Base-by-base conservation (phyloP, 495 filamentous ascomycete genomes). In the Melanomma pulvis-pyrius region DNA sequence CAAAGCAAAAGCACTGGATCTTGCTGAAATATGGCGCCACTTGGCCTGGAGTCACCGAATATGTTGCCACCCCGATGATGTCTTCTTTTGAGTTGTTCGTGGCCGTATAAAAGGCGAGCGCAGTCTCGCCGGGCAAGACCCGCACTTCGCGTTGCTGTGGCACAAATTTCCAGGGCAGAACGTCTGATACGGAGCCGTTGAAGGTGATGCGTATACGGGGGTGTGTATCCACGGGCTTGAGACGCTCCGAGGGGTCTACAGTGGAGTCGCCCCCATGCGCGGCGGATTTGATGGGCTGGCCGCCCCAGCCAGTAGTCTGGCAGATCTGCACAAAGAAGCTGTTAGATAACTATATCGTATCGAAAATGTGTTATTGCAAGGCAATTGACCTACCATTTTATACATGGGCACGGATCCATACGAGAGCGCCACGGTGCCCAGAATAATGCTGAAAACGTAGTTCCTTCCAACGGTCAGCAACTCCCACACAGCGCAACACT, bases 1-100 rank as follows among this genome's bases (percentile, higher is more conserved):
- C 96, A 74, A 99, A 99, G 76, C 96, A 99, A 78, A 99, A 99
- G 72, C 96, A 99, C 79, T 99, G 96, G 56, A 99, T 99, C 83
- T 99, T 99, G 83, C 89, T 92, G 77, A 99, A 99, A 74, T 99
- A 99, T 3, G 91, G 93, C 28, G 96, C 93, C 28, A 96, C 91
- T 80, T 98, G 96, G 13, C 86, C 93, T 9, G 96, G 96, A 12
- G 92, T 97, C 52, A 99, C 96, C 75, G 89, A 92, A 76, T 99
- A 99, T 11, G 96, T 99, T 41, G 96, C 96, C 25, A 99, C 91
- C 46, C 96, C 96, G 72, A 99, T 97, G 67, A 99, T 97, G 79
- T 98, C 94, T 66, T 89, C 82, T 32, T 88, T 83, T 71, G 89
- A 89, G 65, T 86, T 87, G 77, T 99, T 99, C 47, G 91, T 96